A percentile compares a stretch with the other conserved stretches of the same genome.
Conservation (phyloP, 805 yeast species). For the Suhomyces prunicola region DNA sequence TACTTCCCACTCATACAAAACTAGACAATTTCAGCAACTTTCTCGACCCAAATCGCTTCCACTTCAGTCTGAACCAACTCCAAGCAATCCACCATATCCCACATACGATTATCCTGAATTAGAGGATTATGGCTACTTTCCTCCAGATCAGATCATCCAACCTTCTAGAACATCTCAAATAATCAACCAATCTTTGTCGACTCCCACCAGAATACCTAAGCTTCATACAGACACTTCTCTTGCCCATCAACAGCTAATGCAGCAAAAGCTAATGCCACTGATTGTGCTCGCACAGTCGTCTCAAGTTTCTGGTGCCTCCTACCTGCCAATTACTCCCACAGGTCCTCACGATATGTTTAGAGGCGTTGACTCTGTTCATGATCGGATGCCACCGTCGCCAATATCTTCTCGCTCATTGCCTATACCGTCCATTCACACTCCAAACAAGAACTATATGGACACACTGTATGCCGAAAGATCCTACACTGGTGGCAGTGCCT, state of each 20-base stretch:
- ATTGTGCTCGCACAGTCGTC: not conserved
- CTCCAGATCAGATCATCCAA: not conserved
- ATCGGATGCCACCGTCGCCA: conserved; percentile 3
- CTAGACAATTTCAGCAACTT: conserved; percentile 11
- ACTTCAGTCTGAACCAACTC: not conserved
- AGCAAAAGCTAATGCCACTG: not conserved
- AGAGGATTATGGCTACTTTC: not conserved
- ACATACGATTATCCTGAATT: conserved; percentile 1
- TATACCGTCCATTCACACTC: conserved; percentile 12
- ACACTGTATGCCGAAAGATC: conserved; percentile 10
- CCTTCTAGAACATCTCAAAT: conserved; percentile 1
- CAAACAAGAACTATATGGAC: conserved; percentile 15
- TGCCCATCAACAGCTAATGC: not conserved
- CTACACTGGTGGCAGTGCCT: conserved; percentile 15
- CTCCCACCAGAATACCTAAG: conserved; percentile 13
- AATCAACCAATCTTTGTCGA: conserved; percentile 6
- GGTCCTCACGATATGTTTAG: not conserved
- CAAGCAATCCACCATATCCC: conserved; percentile 1
- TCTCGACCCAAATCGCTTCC: conserved; percentile 7
- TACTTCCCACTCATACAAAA: not conserved
- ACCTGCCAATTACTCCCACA: not conserved
- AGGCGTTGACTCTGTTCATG: not conserved
- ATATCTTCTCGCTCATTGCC: conserved; percentile 7
- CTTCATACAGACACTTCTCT: not conserved
- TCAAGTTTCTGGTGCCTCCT: not conserved